Evolutionary conservation across 305 asterid genomes (phyloP).

Genomic region (Fraxinus albicans): DNA sequence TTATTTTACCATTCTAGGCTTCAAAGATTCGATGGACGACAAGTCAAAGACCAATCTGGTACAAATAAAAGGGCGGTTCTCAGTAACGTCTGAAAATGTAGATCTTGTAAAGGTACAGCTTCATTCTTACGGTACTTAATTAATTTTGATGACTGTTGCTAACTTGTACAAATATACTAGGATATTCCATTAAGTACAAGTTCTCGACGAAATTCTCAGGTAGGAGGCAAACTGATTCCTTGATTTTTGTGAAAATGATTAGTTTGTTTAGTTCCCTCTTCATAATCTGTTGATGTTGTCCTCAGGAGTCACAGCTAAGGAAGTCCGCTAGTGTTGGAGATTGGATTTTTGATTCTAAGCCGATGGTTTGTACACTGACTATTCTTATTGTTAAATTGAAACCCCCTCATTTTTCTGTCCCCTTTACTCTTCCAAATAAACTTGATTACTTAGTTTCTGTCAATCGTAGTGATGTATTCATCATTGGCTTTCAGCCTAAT

Average conservation of each 20-base stretch:
- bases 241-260: slow-evolving; percentile 27
- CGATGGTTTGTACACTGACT: slow-evolving; percentile 55
- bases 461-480: slow-evolving; percentile 4
- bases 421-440: slow-evolving; percentile 7
- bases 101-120: slow-evolving; percentile 88
- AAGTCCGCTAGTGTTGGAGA: slow-evolving; percentile 95
- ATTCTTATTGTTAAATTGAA: slow-evolving; percentile 20
- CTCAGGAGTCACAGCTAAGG: slow-evolving; percentile 86
- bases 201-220: slow-evolving; percentile 78
- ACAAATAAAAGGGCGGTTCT: slow-evolving; percentile 97
- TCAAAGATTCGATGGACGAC: slow-evolving; percentile 84
- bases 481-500: slow-evolving; percentile 62
- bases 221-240: slow-evolving; percentile 35
- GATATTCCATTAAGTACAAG: slow-evolving; percentile 77
- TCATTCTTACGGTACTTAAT: slow-evolving; percentile 21
- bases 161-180: slow-evolving; percentile 53
- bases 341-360: slow-evolving; percentile 83
- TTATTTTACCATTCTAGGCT: slow-evolving; percentile 46
- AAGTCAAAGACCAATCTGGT: slow-evolving; percentile 84
- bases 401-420: background rate
- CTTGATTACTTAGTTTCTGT: slow-evolving; percentile 12
- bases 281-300: slow-evolving; percentile 29
- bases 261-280: slow-evolving; percentile 29
- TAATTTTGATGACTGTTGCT: slow-evolving; percentile 33
- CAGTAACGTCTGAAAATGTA: slow-evolving; percentile 97